A percentile compares a stretch with the other conserved stretches of the same genome.
phyloP scores from a whole-genome alignment of 352 stramenopile genomes.

The Pythium sukuiense region DNA sequence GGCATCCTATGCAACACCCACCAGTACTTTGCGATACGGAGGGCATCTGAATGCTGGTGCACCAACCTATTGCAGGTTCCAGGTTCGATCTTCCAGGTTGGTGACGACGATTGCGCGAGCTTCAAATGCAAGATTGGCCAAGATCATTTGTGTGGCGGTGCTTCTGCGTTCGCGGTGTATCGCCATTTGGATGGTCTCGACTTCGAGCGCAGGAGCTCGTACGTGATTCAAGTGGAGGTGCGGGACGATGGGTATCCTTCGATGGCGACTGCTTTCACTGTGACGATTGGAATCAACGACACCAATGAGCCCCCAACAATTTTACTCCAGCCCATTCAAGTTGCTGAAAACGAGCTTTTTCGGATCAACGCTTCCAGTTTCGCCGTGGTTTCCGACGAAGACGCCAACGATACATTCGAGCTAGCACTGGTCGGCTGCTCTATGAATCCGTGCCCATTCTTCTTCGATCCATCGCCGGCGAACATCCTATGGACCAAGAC shows the following conservation, averaged over 20 bases:
- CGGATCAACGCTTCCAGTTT: conserved; percentile 20
- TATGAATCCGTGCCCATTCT: conserved; percentile 24
- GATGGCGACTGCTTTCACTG: conserved; percentile 13
- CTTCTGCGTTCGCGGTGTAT: conserved; percentile 21
- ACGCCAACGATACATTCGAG: conserved; percentile 15
- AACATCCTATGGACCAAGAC: conserved; percentile 8
- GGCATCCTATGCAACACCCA: conserved; percentile 6
- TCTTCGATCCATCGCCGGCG: conserved; percentile 9
- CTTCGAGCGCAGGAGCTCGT: conserved; percentile 22
- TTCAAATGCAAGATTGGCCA: conserved; percentile 10
- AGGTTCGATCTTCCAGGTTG: conserved; percentile 5
- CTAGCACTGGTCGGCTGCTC: conserved; percentile 25
- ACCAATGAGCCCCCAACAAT: conserved; percentile 29
- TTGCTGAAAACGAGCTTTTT: conserved; percentile 12
- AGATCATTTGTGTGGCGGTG: conserved; percentile 21
- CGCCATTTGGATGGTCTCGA: conserved; percentile 26
- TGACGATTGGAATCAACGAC: conserved; percentile 16
- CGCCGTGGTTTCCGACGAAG: conserved; percentile 22
- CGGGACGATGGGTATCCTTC: conserved; percentile 24
- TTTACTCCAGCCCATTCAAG: conserved; percentile 15
- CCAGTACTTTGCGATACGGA: conserved; percentile 28
- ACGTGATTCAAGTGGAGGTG: conserved; percentile 24
- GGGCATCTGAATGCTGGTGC: conserved; percentile 27
- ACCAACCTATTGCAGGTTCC: conserved; percentile 19
- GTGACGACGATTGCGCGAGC: conserved; percentile 12